phyloP scores from a whole-genome alignment of 495 filamentous ascomycete genomes.

The Xylaria longipes region DNA sequence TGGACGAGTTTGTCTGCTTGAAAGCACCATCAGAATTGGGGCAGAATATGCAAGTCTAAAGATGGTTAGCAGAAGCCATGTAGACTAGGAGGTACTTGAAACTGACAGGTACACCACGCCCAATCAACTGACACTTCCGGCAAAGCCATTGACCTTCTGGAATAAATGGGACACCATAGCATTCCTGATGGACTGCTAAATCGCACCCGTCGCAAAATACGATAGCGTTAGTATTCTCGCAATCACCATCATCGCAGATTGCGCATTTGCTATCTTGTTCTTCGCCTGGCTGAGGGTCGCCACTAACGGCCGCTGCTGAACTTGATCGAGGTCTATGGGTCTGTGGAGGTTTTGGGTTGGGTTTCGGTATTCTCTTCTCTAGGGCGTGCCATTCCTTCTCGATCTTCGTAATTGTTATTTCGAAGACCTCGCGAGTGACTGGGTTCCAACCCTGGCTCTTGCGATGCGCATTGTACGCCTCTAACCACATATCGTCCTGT shows the following conservation, averaged over 20 bases:
- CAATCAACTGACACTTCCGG: constrained; percentile 94
- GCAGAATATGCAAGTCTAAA: constrained; percentile 92
- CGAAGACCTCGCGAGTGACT: constrained; percentile 91
- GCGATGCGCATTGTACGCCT: constrained; percentile 78
- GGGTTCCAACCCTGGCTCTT: constrained; percentile 73
- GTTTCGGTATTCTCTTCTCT: constrained; percentile 94
- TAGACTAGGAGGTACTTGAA: constrained; percentile 27
- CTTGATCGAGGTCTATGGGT: constrained; percentile 89
- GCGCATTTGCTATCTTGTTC: constrained; percentile 98
- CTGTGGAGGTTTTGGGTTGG: constrained; percentile 92
- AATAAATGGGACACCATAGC: constrained; percentile 98
- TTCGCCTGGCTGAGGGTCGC: constrained; percentile 84
- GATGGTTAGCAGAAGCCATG: constrained; percentile 21
- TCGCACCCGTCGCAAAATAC: constrained; percentile 99
- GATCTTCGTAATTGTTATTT: constrained; percentile 97
- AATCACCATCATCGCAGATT: constrained; percentile 97
- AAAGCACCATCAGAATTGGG: constrained; percentile 97
- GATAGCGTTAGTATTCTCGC: constrained; percentile 99
- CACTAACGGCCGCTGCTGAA: constrained; percentile 90
- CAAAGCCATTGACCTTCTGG: constrained; percentile 99
- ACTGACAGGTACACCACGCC: constrained; percentile 82
- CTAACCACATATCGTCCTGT: constrained; percentile 96
- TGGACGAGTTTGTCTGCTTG: constrained; percentile 93
- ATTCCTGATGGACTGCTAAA: constrained; percentile 97
- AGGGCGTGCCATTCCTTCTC: constrained; percentile 98